Evolutionary conservation across 1,284 basidiomycete genomes (phyloP).

Genomic region (Fomitiporia mediterranea): DNA sequence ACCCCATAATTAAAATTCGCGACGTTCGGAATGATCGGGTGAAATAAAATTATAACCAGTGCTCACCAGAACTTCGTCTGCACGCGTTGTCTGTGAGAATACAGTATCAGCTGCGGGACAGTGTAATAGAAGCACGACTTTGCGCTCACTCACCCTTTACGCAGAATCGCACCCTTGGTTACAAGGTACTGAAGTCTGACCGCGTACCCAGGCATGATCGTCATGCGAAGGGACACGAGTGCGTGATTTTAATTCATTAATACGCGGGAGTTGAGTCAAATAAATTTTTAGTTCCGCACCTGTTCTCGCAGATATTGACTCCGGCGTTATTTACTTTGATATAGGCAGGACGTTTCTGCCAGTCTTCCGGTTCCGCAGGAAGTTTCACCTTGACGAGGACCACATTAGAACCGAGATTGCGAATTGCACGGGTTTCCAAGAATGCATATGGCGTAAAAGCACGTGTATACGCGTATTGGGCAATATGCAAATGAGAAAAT

Average conservation of each 20-base stretch:
- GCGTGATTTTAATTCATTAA: background rate
- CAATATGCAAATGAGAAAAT: slow-evolving; percentile 15
- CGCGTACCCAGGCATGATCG: background rate
- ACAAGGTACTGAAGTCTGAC: slow-evolving; percentile 75
- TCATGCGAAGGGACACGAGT: slow-evolving; percentile 1
- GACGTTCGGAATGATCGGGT: slow-evolving; percentile 19
- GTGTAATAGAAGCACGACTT: slow-evolving; percentile 17
- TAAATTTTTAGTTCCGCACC: slow-evolving; percentile 38
- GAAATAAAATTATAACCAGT: slow-evolving; percentile 13
- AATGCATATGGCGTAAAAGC: too few relatives aligned
- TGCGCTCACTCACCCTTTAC: slow-evolving; percentile 59
- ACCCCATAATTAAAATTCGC: slow-evolving; percentile 23
- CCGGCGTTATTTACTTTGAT: slow-evolving; percentile 71
- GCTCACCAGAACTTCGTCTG: slow-evolving; percentile 73
- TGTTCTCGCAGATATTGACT: slow-evolving; percentile 73
- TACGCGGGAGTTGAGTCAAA: slow-evolving; percentile 4
- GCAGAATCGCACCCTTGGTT: slow-evolving; percentile 74
- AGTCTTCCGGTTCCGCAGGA: slow-evolving; percentile 75
- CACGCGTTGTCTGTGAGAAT: slow-evolving; percentile 55
- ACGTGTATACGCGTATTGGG: too few relatives aligned
- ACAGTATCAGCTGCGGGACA: slow-evolving; percentile 3
- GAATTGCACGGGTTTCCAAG: background rate
- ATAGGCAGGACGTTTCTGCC: slow-evolving; percentile 75
- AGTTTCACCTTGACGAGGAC: slow-evolving; percentile 58
- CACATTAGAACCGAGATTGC: background rate